Evolutionary conservation across 768 basidiomycete genomes (phyloP).

Genomic region (Boletus bicolor): DNA sequence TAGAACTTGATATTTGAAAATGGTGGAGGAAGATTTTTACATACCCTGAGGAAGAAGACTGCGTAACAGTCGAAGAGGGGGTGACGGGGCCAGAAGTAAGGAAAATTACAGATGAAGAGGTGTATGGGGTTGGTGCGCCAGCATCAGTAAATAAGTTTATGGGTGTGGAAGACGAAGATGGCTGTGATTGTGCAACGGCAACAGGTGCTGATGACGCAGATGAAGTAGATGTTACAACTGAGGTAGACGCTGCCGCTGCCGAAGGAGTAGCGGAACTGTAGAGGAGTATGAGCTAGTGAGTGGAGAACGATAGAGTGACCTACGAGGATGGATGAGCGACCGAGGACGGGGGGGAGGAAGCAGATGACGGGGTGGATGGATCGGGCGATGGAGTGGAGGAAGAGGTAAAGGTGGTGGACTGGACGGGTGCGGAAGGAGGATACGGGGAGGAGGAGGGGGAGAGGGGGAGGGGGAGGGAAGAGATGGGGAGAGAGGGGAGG

Average conservation of each 20-base stretch:
- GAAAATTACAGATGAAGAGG: background rate
- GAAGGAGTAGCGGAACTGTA: background rate
- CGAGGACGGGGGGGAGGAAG: background rate
- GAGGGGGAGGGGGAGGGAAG: background rate
- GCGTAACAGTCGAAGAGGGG: slow-evolving; percentile 15
- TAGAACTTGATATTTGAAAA: background rate
- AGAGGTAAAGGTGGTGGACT: background rate
- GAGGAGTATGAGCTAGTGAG: background rate
- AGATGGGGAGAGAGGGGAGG: background rate
- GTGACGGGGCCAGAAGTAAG: background rate
- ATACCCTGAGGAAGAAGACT: slow-evolving; percentile 23
- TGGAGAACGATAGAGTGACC: background rate
- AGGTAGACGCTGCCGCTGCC: background rate
- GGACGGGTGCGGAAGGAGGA: background rate
- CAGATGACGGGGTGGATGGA: background rate
- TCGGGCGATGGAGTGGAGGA: background rate
- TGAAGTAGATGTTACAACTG: background rate
- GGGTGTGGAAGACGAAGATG: background rate
- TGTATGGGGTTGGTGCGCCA: background rate
- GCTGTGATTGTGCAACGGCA: background rate
- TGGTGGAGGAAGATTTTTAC: background rate
- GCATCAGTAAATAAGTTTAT: background rate
- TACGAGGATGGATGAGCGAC: background rate
- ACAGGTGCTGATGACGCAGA: background rate
- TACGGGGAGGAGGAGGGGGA: background rate